These are phyloP conservation scores for Pseudoperonospora humuli DNA, from an alignment of 352 stramenopile species.

Conservation along the genomic window DNA sequence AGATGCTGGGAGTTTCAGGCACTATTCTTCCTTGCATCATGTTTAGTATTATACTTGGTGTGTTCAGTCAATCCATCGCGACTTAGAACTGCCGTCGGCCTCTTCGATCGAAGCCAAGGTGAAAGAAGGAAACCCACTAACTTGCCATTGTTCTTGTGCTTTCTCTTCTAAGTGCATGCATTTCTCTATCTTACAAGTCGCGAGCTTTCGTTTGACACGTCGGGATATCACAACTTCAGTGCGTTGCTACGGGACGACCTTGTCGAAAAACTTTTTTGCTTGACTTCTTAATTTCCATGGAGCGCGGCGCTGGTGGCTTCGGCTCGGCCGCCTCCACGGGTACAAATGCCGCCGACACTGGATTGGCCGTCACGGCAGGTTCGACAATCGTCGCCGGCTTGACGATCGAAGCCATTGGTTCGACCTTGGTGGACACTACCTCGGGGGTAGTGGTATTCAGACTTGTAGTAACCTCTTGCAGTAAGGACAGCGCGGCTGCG, in stretches of 20 bases:
- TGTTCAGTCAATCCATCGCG: constrained; percentile 2
- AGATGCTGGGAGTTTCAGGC: constrained; percentile 16
- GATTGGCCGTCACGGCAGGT: not conserved
- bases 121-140: constrained; percentile 3
- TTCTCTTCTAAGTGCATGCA: constrained; percentile 1
- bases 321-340: constrained; percentile 1
- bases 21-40: constrained; percentile 16
- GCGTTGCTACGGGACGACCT: constrained; percentile 17
- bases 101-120: constrained; percentile 30
- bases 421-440: not conserved
- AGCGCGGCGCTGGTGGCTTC: constrained; percentile 12
- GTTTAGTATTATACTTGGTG: constrained; percentile 21
- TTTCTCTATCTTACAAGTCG: constrained; percentile 25
- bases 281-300: constrained; percentile 30
- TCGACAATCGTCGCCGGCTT: constrained; percentile 6
- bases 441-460: constrained; percentile 12
- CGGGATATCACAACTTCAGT: constrained; percentile 7
- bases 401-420: not conserved
- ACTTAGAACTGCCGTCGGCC: constrained; percentile 5
- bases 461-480: constrained; percentile 24
- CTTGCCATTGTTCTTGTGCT: not conserved
- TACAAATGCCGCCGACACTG: not conserved
- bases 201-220: constrained; percentile 21
- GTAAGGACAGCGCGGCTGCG: constrained; percentile 19
- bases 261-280: constrained; percentile 35